Evolutionary conservation across 2,329 filamentous ascomycete genomes (phyloP).

Genomic region (Aureobasidium sp.): DNA sequence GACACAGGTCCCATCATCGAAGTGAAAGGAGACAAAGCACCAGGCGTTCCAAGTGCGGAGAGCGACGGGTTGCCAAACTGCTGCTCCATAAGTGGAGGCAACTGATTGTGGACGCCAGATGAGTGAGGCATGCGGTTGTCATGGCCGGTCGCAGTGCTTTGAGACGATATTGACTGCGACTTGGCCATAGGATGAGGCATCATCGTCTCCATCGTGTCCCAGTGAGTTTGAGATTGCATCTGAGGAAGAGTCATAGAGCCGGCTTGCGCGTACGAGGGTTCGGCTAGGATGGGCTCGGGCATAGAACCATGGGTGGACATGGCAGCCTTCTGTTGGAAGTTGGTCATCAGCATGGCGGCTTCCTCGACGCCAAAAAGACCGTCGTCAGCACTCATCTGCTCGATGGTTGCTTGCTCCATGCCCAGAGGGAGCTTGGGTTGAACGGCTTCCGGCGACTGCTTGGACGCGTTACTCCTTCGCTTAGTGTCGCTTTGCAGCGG

Average conservation of each 20-base stretch:
- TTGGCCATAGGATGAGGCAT: constrained; percentile 66
- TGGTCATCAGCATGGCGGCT: constrained; percentile 96
- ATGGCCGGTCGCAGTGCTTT: constrained; percentile 56
- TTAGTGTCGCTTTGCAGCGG: constrained; percentile 93
- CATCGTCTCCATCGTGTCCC: constrained; percentile 69
- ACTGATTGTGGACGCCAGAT: constrained; percentile 39
- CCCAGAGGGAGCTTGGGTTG: constrained; percentile 72
- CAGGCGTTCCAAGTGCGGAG: constrained; percentile 62
- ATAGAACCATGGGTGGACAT: constrained; percentile 60
- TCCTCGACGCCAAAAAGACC: constrained; percentile 93
- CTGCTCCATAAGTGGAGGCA: constrained; percentile 60
- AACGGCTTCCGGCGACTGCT: constrained; percentile 55
- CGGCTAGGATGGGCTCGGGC: constrained; percentile 63
- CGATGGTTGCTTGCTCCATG: constrained; percentile 77
- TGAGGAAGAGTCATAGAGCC: constrained; percentile 76
- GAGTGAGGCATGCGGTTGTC: constrained; percentile 46
- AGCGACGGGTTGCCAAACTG: constrained; percentile 64
- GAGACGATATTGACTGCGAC: constrained; percentile 35
- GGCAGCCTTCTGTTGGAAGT: constrained; percentile 86
- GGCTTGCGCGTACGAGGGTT: constrained; percentile 58
- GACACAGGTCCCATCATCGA: constrained; percentile 61
- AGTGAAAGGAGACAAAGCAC: constrained; percentile 65
- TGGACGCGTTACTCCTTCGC: constrained; percentile 53
- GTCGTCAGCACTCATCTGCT: constrained; percentile 89
- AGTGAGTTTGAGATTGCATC: constrained; percentile 74